Evolutionary conservation across 352 stramenopile species (phyloP).

Genomic region (Saprolegnia parasitica): DNA sequence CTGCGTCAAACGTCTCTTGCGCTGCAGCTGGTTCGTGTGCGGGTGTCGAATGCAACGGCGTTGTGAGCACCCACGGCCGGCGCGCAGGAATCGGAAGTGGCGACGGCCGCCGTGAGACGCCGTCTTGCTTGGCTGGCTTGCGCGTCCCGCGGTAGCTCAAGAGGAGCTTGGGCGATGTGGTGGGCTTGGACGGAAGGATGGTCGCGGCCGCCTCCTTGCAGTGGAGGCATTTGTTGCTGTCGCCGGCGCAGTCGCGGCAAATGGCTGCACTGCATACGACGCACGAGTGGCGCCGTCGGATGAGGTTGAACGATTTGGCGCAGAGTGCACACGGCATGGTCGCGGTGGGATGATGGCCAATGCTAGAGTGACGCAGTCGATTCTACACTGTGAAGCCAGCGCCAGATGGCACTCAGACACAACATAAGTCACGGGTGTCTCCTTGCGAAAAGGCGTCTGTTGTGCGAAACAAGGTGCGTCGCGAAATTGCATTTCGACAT

Average conservation of each 20-base stretch:
- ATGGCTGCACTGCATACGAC: not conserved
- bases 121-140: not conserved
- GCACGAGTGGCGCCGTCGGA: not conserved
- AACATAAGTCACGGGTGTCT: too few relatives aligned
- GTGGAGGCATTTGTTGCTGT: not conserved
- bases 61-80: not conserved
- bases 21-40: not conserved
- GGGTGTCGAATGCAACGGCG: too few relatives aligned
- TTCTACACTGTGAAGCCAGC: not conserved
- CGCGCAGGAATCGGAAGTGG: not conserved
- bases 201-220: not conserved
- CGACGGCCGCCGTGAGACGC: not conserved
- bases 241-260: not conserved
- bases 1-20: not conserved
- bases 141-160: not conserved
- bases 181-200: not conserved
- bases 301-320: not conserved
- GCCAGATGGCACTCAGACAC: not conserved
- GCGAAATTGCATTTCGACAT: too few relatives aligned
- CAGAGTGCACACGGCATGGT: not conserved
- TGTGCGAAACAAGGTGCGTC: too few relatives aligned
- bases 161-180: not conserved
- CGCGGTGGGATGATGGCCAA: not conserved
- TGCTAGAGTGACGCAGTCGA: not conserved
- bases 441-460: too few relatives aligned